Base-by-base conservation (phyloP, 2,329 filamentous ascomycete species). In the Colletotrichum kahawae region DNA sequence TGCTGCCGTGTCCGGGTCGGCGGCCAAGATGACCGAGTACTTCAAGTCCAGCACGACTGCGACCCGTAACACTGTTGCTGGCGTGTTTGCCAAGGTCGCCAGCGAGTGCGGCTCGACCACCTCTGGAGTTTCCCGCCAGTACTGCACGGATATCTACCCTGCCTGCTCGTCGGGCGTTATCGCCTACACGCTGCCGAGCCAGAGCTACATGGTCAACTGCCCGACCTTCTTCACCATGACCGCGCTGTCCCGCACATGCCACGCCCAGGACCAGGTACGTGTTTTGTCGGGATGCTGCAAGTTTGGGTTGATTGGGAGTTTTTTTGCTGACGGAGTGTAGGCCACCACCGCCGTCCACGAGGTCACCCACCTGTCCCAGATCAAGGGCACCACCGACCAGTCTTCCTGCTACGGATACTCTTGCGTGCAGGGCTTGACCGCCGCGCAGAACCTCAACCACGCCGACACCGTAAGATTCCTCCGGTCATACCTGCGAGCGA, bases 191-290 rank as follows among this genome's bases (percentile, higher is more conserved):
- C 82, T 92, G 6, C 90, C 90, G 1, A 83, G 85, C 2, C 79
- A 78, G 33, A 89, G 88, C 81, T 84, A 88, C 80, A 90, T 93
- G 82, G 90, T 89, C 71, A 92, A 93, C 84, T 94, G 92, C 83
- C 85, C 87, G 16, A 82, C 91, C 24, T 92, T 89, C 83, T 94
- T 92, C 85, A 88, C 81, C 62, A 84, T 94, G 10, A 85, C 90
- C 0, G 85, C 86, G 2, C 74, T 90, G 34, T 84, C 88, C 10
- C 78, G 78, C 10, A 83, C 81, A 2, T 94, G 93, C 85, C 91
- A 93, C 80, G 88, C 79, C 4, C 92, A 94, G 83, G 92, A 93
- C 80, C 90, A 92, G 83, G 90, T 90, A 4, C 92, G 89, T 13
- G 21, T 93, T 92, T 13, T 88, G 43, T 21, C 12, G 21, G 16